Base-by-base conservation (phyloP, 768 basidiomycete species). In the Boletus tomentosulus region DNA sequence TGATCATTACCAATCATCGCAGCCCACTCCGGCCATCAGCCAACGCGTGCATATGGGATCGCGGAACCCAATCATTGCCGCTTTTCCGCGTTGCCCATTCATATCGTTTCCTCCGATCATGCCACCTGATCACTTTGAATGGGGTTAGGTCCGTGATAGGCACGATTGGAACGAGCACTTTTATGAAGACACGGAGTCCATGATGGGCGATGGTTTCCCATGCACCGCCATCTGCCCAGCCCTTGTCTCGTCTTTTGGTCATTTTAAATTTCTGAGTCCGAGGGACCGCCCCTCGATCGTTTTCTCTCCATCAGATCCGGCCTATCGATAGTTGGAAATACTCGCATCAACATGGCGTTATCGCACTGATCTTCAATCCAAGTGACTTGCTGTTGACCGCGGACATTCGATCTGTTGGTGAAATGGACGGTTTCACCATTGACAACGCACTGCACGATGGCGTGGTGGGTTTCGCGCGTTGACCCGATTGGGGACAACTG, bases 11-110 rank as follows among this genome's bases (percentile, higher is more conserved):
- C 55, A 62, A 65, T 55, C 55, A 53, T 44, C 48, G 38, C 60
- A 44, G 47, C 35, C 51, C 52, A 28, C 53, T 46, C 50, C 48
- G 46, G 53, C 50, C 46, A 62, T 64, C 55, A 54, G 38, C 19
- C 15, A 41, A 19, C 16, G 22, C 39, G 31, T 31, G 45, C 46
- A 53, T 41, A 53, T 55, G 53, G 49, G 41, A 55, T 58, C 58
- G 50, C 61, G 63, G 63, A 66, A 65, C 33, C 39, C 46, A 33
- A 57, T 57, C 63, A 57, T 62, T 33, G 48, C 66, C 66, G 66
- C 52, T 59, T 55, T 61, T 51, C 62, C 59, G 62, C 50, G 24
- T 57, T 51, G 48, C 34, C 55, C 42, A 35, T 43, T n/a, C 37
- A 37, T 37, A 15, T 39, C 49, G 45, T 45, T 49, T 39, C 19